Base-by-base conservation (phyloP, 1,284 basidiomycete species). In the Ustilago bromivora region DNA sequence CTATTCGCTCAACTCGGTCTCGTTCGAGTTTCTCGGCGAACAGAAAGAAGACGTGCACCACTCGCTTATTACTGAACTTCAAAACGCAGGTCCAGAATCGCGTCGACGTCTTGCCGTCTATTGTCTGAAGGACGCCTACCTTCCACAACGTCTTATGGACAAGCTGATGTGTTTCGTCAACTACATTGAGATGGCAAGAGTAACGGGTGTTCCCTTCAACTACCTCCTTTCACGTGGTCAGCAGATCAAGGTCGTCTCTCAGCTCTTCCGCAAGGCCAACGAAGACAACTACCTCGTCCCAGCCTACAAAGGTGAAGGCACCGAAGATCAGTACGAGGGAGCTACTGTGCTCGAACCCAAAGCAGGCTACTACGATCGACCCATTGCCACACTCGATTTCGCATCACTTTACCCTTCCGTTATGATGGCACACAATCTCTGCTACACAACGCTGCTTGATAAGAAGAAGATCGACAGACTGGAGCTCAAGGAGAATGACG, bases 81-180 rank as follows among this genome's bases (percentile, higher is more conserved):
- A 86, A 46, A 86, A 86, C 49, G 79, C 81, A 11, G 84, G 84
- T 8, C 84, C 84, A 4, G 84, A 86, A 60, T 76, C 84, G 47
- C 78, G 84, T n/a, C 76, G 84, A 17, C 81, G 84, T 35, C 63
- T 86, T 23, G 84, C 84, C 1, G 80, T 86, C 28, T 86, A 86
- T 74, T 86, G 84, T 70, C 69, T 86, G 52, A 86, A 86, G 65
- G 84, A 86, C 59, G 84, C 84, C n/a, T 86, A 86, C 55, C 78
- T 86, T 12, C 84, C 84, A 10, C 84, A 86, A 66, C 73, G 84
- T 13, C 71, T 86, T 41, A 82, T 86, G 82, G 84, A 86, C 76
- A 84, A 84, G 76, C 79, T 86, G 52, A 86, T 86, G 84, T 86
- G 84, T 58, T 82, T 86, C 71, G 85, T 86, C 79, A 86, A 86